Evolutionary conservation across 2,329 filamentous ascomycete species (phyloP).

Genomic region (Cytospora leucostoma): DNA sequence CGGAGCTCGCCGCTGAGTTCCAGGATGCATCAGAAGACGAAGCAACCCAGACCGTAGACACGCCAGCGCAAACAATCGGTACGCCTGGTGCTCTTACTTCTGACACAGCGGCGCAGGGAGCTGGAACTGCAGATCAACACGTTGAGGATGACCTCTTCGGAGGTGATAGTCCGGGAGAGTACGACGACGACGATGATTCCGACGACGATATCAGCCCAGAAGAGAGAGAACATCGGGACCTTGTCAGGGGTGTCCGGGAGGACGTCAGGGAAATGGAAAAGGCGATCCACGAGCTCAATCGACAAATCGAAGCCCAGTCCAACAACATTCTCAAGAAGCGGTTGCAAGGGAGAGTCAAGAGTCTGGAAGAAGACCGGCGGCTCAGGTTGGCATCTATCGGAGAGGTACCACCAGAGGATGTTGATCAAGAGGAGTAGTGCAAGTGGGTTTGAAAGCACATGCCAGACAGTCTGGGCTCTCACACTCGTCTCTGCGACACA

Average conservation of each 20-base stretch:
- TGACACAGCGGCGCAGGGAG: conserved; percentile 46
- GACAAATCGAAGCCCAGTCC: conserved; percentile 45
- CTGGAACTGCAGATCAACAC: conserved; percentile 48
- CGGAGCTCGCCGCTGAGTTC: conserved; percentile 33
- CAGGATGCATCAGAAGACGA: conserved; percentile 46
- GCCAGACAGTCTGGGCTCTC: neutral
- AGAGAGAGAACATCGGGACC: conserved; percentile 50
- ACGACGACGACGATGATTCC: conserved; percentile 55
- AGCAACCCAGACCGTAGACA: conserved; percentile 55
- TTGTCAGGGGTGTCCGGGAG: conserved; percentile 56
- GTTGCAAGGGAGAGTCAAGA: conserved; percentile 52
- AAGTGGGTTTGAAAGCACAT: neutral
- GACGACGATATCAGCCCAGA: conserved; percentile 59
- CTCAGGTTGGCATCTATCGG: conserved; percentile 41
- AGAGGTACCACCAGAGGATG: conserved; percentile 34
- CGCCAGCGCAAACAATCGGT: conserved; percentile 50
- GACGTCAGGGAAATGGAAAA: conserved; percentile 57
- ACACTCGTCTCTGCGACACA: neutral
- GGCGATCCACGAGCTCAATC: conserved; percentile 48
- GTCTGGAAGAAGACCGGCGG: conserved; percentile 43
- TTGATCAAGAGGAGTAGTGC: conserved; percentile 32
- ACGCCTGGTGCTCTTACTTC: conserved; percentile 38
- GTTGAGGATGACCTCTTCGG: conserved; percentile 44
- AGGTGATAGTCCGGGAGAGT: conserved; percentile 46
- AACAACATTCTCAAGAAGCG: conserved; percentile 54